Evolutionary conservation across 2,329 filamentous ascomycete species (phyloP).

Genomic region (Alternaria arbusti): DNA sequence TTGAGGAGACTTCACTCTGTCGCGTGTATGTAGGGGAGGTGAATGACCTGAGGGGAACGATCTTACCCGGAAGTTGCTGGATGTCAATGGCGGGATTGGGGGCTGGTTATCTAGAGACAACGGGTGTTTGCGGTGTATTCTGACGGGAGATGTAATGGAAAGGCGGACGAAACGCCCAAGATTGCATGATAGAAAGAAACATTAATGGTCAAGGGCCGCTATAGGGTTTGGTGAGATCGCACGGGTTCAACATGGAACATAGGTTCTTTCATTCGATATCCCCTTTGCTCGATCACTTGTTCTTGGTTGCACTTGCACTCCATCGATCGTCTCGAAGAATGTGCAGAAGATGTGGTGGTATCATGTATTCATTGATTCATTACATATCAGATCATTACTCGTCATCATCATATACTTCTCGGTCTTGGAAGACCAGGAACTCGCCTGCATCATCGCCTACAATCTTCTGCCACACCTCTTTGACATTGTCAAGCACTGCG

Average conservation of each 20-base stretch:
- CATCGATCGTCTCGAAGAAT: neutral
- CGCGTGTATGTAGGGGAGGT: neutral
- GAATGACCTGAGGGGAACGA: neutral
- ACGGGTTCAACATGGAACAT: neutral
- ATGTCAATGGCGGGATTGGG: neutral
- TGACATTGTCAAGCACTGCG: slow-evolving; percentile 68
- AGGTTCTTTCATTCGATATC: neutral
- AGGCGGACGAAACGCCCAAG: neutral
- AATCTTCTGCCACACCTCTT: slow-evolving; percentile 71
- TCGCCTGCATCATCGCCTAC: slow-evolving; percentile 59
- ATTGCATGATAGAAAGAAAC: neutral
- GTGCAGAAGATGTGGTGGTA: neutral
- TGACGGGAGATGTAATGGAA: neutral
- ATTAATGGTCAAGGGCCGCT: neutral
- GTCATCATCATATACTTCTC: slow-evolving; percentile 69
- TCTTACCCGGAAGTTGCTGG: neutral
- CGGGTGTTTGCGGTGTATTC: neutral
- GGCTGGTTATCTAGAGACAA: neutral
- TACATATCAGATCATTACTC: slow-evolving; percentile 35
- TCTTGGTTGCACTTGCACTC: neutral
- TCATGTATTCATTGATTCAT: neutral
- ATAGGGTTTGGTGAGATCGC: neutral
- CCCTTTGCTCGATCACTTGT: neutral
- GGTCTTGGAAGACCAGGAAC: slow-evolving; percentile 82
- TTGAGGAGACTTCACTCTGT: neutral